Base-by-base conservation (phyloP, 2,329 filamentous ascomycete genomes). In the Leptodontidium sp. region DNA sequence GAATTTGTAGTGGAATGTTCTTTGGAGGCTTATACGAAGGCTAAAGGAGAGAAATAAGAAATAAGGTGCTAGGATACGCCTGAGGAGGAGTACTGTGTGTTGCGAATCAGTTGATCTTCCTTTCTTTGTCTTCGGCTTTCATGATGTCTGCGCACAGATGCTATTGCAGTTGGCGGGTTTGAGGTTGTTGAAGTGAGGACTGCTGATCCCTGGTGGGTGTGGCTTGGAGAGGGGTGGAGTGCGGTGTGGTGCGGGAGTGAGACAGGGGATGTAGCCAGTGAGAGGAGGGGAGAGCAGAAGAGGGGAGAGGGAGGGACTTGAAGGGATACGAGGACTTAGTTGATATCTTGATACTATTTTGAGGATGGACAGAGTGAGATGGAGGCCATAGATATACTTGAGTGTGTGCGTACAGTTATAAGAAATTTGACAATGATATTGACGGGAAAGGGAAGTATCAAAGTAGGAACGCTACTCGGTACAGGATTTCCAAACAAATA, bases 311-410 rank as follows among this genome's bases (percentile, higher is more conserved):
- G 61, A 4, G 24, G 29, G 47, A 58, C n/a, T 58, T 38, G 38
- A 8, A 2, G 38, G 38, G 38, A 40, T 40, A 40, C 38, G 38
- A 40, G 38, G 38, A 40, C 5, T 40, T 7, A 12, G 38, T 40
- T 40, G 55, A 59, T 59, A 53, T 53, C 24, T 40, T 59, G 55
- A 59, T 2, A 12, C 14, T 40, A 24, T 59, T 26, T 38, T 26
- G 21, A 26, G 21, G n/a, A 55, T 55, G 14, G 50, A 29, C 5
- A 7, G 38, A 40, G 8, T 40, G 38, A 40, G 38, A 12, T 9
- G 38, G 8, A 11, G 38, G 9, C 2, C 8, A 11, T 40, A 40
- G 38, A 40, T 40, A 40, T 9, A 12, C 11, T 32, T 32, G 29
- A 40, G 38, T 9, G 9, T 40, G 38, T 40, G 38, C 3, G 29